phyloP scores from a whole-genome alignment of 2,329 filamentous ascomycete species.

The Fusarium lateritium region DNA sequence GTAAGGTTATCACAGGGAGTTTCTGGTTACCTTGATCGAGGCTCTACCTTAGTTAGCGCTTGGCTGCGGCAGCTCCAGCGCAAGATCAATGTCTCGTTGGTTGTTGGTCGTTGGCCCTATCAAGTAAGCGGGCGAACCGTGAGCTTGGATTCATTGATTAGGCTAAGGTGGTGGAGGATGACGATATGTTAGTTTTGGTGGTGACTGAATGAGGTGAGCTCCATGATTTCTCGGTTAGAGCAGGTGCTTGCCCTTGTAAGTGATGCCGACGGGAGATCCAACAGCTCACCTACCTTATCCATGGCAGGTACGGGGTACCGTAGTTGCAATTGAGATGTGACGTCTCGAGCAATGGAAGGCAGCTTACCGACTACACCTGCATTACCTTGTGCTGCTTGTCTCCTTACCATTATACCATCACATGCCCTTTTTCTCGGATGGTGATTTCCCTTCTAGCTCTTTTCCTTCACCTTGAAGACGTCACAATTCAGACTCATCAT shows the following conservation, averaged over 20 bases:
- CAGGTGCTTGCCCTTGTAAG: conserved; percentile 6
- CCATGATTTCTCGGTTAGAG: conserved; percentile 19
- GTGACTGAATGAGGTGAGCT: conserved; percentile 26
- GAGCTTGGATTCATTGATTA: conserved; percentile 21
- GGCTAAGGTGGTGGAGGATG: conserved; percentile 13
- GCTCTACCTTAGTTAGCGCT: neutral
- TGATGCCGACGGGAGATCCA: conserved; percentile 3
- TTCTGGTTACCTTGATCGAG: conserved; percentile 1
- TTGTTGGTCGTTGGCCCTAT: conserved; percentile 1
- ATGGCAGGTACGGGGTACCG: conserved; percentile 2
- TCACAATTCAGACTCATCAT: conserved; percentile 39
- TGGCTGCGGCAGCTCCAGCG: neutral
- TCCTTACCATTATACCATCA: conserved; percentile 21
- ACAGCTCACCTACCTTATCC: neutral
- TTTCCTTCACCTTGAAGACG: conserved; percentile 28
- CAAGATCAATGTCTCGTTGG: conserved; percentile 7
- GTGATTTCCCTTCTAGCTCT: neutral
- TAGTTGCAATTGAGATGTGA: neutral
- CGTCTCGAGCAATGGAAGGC: conserved; percentile 7
- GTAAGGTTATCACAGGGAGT: conserved; percentile 10
- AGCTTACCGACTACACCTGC: conserved; percentile 9
- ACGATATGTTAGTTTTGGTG: conserved; percentile 12
- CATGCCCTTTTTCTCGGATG: conserved; percentile 7
- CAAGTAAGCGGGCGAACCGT: conserved; percentile 22
- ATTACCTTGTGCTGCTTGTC: neutral